Conservation (phyloP, 805 yeast genomes). For the Saturnispora gosingensis region DNA sequence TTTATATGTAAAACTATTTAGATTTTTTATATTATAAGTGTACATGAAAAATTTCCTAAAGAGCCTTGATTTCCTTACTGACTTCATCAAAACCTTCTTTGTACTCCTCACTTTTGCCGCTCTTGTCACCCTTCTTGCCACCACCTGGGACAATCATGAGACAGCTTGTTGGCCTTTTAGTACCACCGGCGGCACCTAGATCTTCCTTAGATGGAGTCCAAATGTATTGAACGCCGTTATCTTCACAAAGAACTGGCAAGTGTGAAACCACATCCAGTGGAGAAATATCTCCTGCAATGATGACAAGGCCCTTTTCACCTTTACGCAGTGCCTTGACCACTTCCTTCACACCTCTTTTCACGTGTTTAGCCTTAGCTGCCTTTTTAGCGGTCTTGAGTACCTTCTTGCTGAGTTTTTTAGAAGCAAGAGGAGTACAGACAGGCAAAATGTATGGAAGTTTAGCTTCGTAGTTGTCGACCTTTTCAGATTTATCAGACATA, state of each 20-base stretch:
- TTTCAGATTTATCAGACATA: conserved; percentile 11
- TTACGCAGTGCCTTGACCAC: conserved; percentile 96
- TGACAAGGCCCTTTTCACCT: conserved; percentile 94
- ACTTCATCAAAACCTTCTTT: conserved; percentile 88
- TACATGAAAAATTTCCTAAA: conserved; percentile 14
- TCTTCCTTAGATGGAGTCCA: conserved; percentile 97
- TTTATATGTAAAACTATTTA: background rate
- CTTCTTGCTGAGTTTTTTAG: conserved; percentile 92
- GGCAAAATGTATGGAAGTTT: conserved; percentile 86
- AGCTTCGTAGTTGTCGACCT: conserved; percentile 62
- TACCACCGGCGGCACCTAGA: conserved; percentile 97
- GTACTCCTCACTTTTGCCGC: conserved; percentile 75
- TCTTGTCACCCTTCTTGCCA: conserved; percentile 55
- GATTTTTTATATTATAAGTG: background rate
- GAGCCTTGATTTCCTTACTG: conserved; percentile 72
- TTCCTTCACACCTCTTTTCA: conserved; percentile 97
- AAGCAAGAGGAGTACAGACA: conserved; percentile 91
- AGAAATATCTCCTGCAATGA: conserved; percentile 96
- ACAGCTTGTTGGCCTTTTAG: conserved; percentile 97
- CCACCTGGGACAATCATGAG: conserved; percentile 97
- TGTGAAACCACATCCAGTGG: conserved; percentile 97
- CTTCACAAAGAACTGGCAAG: conserved; percentile 96
- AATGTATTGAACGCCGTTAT: conserved; percentile 78
- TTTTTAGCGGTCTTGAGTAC: conserved; percentile 92
- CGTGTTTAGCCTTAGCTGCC: conserved; percentile 97